Evolutionary conservation across 2,329 filamentous ascomycete species (phyloP).

Genomic region (Aotearoamyces nothofagi): DNA sequence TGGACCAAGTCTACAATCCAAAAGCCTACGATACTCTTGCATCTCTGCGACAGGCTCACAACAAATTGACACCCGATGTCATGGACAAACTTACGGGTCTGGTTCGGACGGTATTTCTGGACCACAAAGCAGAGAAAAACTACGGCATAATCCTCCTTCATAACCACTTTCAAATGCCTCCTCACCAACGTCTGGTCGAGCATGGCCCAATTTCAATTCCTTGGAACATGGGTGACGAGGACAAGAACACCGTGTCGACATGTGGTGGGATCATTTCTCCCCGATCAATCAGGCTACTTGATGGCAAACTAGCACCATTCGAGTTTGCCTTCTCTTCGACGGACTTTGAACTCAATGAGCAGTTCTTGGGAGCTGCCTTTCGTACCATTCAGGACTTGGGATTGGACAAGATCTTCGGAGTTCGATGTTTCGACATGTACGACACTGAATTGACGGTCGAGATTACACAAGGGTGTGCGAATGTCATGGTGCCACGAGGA

Average conservation of each 20-base stretch:
- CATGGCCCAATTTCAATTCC: conserved; percentile 1
- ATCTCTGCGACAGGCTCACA: conserved; percentile 2
- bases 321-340: no score
- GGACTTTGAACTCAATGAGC: no score
- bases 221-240: conserved; percentile 1
- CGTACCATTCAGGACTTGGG: no score
- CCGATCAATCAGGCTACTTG: no score
- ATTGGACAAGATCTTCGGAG: conserved; percentile 2
- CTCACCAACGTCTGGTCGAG: conserved; percentile 2
- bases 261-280: conserved; percentile 1
- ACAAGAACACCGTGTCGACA: conserved; percentile 1
- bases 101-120: conserved; percentile 1
- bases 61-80: not conserved
- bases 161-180: conserved; percentile 1
- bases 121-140: conserved; percentile 1
- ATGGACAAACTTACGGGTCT: conserved; percentile 1
- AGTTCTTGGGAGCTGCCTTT: no score
- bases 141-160: conserved; percentile 1
- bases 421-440: conserved; percentile 1
- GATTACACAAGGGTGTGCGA: not conserved
- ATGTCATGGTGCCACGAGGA: conserved; percentile 2
- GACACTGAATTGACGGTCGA: conserved; percentile 1
- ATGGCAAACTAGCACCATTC: no score
- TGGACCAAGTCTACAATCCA: conserved; percentile 1
- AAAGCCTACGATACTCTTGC: conserved; percentile 1